Conservation (phyloP, 2,329 filamentous ascomycete genomes). For the Ophiobolus disseminans region DNA sequence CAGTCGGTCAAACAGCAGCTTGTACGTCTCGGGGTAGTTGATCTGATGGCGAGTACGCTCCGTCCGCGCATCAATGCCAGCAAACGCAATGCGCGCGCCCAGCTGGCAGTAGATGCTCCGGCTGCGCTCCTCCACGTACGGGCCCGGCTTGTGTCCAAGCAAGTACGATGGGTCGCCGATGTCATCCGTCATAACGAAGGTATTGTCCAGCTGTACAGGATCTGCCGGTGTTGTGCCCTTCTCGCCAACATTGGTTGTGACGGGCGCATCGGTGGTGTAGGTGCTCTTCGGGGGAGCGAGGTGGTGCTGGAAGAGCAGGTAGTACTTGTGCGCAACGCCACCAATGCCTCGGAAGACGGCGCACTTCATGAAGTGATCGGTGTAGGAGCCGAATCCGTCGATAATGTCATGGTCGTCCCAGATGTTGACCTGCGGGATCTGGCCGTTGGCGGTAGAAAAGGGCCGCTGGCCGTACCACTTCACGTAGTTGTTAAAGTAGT, state of each 20-base stretch:
- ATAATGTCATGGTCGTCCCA: constrained; percentile 74
- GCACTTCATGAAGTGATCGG: constrained; percentile 71
- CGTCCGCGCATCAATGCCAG: constrained; percentile 67
- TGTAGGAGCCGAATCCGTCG: constrained; percentile 71
- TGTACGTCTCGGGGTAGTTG: constrained; percentile 76
- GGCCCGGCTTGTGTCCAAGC: constrained; percentile 73
- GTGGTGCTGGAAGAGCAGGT: constrained; percentile 75
- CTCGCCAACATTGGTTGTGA: constrained; percentile 56
- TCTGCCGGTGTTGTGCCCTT: constrained; percentile 66
- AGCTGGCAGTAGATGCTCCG: constrained; percentile 69
- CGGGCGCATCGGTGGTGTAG: constrained; percentile 76
- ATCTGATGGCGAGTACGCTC: constrained; percentile 89
- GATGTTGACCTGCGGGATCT: constrained; percentile 69
- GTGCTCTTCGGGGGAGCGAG: constrained; percentile 83
- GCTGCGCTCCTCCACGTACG: constrained; percentile 68
- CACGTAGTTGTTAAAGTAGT: constrained; percentile 68
- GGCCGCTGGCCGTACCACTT: constrained; percentile 73
- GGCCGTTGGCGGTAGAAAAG: constrained; percentile 66
- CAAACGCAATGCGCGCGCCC: constrained; percentile 69
- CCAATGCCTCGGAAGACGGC: constrained; percentile 71
- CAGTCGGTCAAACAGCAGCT: constrained; percentile 65
- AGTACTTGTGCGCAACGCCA: constrained; percentile 65
- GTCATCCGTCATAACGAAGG: constrained; percentile 70
- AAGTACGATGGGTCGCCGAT: constrained; percentile 77
- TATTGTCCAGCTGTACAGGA: constrained; percentile 73